A percentile compares a stretch with the other conserved stretches of the same genome.
Evolutionary conservation across 257 asterid species (phyloP).

Genomic region (Nicotiana attenuata): DNA sequence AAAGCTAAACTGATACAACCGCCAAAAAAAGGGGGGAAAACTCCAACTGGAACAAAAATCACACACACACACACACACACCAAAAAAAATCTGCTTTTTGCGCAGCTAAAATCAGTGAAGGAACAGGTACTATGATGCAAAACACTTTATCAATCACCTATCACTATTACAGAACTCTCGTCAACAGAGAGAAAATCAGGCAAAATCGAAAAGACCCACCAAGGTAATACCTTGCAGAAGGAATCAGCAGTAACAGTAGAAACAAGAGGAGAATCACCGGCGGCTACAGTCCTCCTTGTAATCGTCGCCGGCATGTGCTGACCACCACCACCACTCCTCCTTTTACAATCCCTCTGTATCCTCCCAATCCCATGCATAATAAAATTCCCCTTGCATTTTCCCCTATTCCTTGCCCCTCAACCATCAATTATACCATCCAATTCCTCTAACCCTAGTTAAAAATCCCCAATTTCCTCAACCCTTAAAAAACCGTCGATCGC

Average conservation of each 20-base stretch:
- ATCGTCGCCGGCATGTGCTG: conserved; percentile 38
- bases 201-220: background rate
- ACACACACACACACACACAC: too few relatives aligned
- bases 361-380: conserved; percentile 43
- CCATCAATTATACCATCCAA: conserved; percentile 25
- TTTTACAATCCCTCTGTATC: conserved; percentile 20
- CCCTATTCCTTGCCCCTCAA: conserved; percentile 16
- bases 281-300: conserved; percentile 27
- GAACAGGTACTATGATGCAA: background rate
- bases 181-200: background rate
- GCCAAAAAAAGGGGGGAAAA: background rate
- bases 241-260: conserved; percentile 17
- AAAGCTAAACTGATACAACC: background rate
- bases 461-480: conserved; percentile 11
- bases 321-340: conserved; percentile 4
- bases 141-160: background rate
- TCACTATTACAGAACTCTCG: background rate
- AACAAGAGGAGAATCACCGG: conserved; percentile 18
- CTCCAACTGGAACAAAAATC: background rate
- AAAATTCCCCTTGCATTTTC: conserved; percentile 31
- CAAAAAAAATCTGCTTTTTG: background rate
- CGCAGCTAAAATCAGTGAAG: background rate
- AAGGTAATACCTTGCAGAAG: conserved; percentile 31
- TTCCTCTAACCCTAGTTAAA: background rate
- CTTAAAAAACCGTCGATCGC: conserved; percentile 6